Evolutionary conservation across 148 eudicot species (phyloP), one percentile per base, ranked within the genome.

Genomic region (Simmondsia chinensis): DNA sequence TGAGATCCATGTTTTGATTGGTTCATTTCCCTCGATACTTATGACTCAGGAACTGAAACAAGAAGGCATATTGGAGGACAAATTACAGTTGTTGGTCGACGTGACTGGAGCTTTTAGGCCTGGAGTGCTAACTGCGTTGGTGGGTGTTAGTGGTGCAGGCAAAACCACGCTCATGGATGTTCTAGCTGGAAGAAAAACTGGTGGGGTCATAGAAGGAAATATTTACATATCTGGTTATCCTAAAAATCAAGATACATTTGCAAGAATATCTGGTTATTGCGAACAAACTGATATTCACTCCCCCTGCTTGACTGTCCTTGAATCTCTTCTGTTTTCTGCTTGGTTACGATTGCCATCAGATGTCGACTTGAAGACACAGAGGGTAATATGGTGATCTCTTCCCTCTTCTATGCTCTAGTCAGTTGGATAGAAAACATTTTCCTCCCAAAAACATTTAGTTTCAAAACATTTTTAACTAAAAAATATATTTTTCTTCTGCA

Each of bases 101-200:
- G 72, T 91, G 20, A 91, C 88, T 7, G 99, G 99, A 60, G 89
- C 94, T 50, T 91, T 91, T 61, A 82, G 94, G 75, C 99, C 99
- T 32, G 87, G 96, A 12, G 83, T 91, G 45, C 96, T 91, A 18
- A 85, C 99, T 45, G 99, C 99, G 61, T 64, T 91, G 54, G 99
- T 91, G 43, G 95, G 99, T 45, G 96, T 82, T 28, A 91, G 99
- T 41, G 99, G 99, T 66, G 99, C 99, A 42, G 99, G 99, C 36
- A 91, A 91, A 83, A 91, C 99, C 43, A 91, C 99, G 22, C 95
- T 91, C 9, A 91, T 91, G 99, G 99, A 91, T 49, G 96, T 91
- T 12, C 64, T 91, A 50, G 86, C 96, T 52, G 99, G 96, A 20
- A 80, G 99, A 61, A 91, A 91, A 80, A 91, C 96, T 30, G 99